Conservation (phyloP, 148 eudicot species). For the Dianthus caryophyllus region DNA sequence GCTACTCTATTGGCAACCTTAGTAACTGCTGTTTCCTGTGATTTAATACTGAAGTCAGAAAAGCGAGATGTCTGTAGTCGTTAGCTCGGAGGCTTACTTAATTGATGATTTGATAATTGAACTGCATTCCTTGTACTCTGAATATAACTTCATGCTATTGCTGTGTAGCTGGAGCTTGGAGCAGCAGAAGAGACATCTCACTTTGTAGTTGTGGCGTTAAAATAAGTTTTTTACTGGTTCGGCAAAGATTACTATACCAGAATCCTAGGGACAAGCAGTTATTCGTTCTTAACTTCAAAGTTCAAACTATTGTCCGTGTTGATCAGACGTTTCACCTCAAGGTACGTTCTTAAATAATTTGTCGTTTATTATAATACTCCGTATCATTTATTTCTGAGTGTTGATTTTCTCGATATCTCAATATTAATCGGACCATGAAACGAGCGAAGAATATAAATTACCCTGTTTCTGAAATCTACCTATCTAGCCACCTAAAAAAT, state of each 20-base stretch:
- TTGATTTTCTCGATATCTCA: neutral
- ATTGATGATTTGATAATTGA: neutral
- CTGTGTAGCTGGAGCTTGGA: constrained; percentile 42
- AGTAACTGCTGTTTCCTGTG: constrained; percentile 5
- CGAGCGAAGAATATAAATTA: too few species aligned
- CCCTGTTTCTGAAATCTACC: too few species aligned
- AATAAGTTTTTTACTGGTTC: constrained; percentile 65
- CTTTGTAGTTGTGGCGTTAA: constrained; percentile 32
- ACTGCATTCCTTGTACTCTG: neutral
- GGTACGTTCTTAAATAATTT: neutral
- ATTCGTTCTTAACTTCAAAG: constrained; percentile 50
- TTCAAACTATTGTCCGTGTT: constrained; percentile 82
- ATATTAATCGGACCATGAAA: too few species aligned
- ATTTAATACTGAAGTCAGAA: neutral
- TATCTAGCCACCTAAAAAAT: too few species aligned
- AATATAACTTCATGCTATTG: constrained; percentile 37
- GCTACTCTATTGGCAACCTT: too few species aligned
- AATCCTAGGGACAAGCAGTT: constrained; percentile 38
- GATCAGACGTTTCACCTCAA: constrained; percentile 79
- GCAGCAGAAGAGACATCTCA: constrained; percentile 33
- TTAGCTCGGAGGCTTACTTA: neutral
- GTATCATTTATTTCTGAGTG: constrained; percentile 4
- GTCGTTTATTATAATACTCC: too few species aligned
- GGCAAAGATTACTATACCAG: constrained; percentile 57
- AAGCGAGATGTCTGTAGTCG: neutral